A percentile compares a stretch with the other conserved stretches of the same genome.
These are phyloP conservation scores for Panicum virgatum DNA, from an alignment of 202 grass and related monocot species.

Conservation along the genomic window DNA sequence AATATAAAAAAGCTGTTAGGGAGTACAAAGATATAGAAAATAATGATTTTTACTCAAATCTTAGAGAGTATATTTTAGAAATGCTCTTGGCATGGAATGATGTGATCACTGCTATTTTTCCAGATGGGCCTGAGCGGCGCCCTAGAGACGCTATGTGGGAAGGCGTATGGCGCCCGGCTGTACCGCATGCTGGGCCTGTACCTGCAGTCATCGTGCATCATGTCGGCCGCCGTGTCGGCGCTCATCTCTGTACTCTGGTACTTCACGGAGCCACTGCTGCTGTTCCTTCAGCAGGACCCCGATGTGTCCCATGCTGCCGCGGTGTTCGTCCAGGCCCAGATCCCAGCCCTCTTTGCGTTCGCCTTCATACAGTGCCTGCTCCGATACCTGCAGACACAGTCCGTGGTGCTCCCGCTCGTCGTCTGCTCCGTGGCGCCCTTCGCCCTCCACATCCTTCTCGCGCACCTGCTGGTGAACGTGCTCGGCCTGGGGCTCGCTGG, in stretches of 20 bases:
- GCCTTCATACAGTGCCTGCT: constrained; percentile 62
- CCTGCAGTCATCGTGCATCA: constrained; percentile 68
- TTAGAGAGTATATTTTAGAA: too few species aligned
- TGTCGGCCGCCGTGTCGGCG: constrained; percentile 36
- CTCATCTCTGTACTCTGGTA: constrained; percentile 56
- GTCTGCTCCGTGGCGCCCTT: constrained; percentile 56
- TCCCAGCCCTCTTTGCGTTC: constrained; percentile 66
- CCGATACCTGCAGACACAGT: constrained; percentile 83
- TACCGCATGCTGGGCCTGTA: constrained; percentile 77
- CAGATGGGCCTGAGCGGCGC: constrained; percentile 76
- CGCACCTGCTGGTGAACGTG: constrained; percentile 55
- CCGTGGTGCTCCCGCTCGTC: constrained; percentile 58
- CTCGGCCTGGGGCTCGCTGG: constrained; percentile 56
- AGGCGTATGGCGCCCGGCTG: constrained; percentile 61
- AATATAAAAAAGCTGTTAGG: too few species aligned
- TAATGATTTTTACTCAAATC: too few species aligned
- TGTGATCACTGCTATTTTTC: neutral
- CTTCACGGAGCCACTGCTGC: constrained; percentile 60
- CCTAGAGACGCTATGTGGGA: constrained; percentile 88
- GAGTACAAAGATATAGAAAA: too few species aligned
- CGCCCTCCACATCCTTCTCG: constrained; percentile 46
- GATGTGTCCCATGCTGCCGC: constrained; percentile 51
- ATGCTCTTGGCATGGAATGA: too few species aligned
- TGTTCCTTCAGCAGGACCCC: constrained; percentile 56
- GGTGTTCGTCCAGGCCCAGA: constrained; percentile 45